Evolutionary conservation across 106 monocot genomes (phyloP).

Genomic region (Ottelia alismoides): DNA sequence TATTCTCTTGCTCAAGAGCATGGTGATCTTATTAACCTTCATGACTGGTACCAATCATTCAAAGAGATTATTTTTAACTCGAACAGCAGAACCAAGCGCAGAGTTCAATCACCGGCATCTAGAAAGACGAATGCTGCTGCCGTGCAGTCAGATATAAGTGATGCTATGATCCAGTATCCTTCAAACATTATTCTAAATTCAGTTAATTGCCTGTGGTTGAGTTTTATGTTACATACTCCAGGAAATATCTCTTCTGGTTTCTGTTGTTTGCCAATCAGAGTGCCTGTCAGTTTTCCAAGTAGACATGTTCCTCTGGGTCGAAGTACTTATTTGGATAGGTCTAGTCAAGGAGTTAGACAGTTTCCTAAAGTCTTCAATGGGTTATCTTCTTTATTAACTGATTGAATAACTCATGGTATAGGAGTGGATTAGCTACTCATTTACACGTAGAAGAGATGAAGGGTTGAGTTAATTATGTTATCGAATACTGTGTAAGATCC

Average conservation of each 20-base stretch:
- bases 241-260: no score
- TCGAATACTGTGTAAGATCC: no score
- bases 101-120: conserved; percentile 34
- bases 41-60: conserved; percentile 87
- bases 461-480: no score
- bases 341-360: no score
- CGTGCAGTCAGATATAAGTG: conserved; percentile 19
- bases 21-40: conserved; percentile 90
- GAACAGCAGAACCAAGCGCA: conserved; percentile 25
- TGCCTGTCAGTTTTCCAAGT: background rate
- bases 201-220: no score
- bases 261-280: background rate
- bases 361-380: no score
- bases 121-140: conserved; percentile 27
- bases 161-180: conserved; percentile 83
- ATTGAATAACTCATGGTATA: no score
- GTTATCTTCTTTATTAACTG: no score
- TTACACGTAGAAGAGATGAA: no score
- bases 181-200: background rate
- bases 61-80: conserved; percentile 23
- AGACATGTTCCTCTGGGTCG: background rate
- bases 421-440: no score
- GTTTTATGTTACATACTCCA: no score
- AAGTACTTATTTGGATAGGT: background rate
- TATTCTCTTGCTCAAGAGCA: conserved; percentile 79